Base-by-base conservation (phyloP, 148 eudicot genomes). In the Dianthus caryophyllus region DNA sequence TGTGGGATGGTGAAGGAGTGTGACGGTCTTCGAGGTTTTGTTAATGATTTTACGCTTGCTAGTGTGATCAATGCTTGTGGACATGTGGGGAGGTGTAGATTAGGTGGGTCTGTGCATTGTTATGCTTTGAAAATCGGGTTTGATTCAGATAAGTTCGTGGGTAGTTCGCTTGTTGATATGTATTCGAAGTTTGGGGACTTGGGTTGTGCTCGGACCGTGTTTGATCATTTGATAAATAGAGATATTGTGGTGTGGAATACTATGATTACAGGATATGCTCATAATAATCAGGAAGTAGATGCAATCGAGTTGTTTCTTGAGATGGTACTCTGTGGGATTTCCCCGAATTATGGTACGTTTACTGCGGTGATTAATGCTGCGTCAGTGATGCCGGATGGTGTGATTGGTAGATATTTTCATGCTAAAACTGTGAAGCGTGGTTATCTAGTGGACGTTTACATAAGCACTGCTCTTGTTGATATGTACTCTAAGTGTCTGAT, bases 171-270 rank as follows among this genome's bases (percentile, higher is more conserved):
- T 56, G 76, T 81, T 41, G 77, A 66, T 68, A 68, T 78, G 79
- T 81, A 81, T 68, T 65, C 79, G 25, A 78, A 66, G 9, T 75
- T 64, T 71, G 60, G 51, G 18, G 73, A 67, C 66, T 25, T 84
- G 59, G 52, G 52, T 46, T 73, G 74, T 73, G 86, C 84, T 71
- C 76, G 78, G 25, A 24, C 47, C 17, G 52, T 82, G 43, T 84
- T 84, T 71, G 82, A 76, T 71, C 71, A 50, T 15, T 76, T 84
- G 77, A 26, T 69, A 9, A 50, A 21, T 47, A 66, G 53, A 69
- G 84, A 84, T 76, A 53, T 77, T 53, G 80, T 84, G 2, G 82
- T 79, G 24, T 84, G 88, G 88, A 82, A 84, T 73, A 61, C 80
- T 25, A 77, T 84, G 76, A 80, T 87, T 70, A 80, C 75, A 21